Evolutionary conservation across 768 basidiomycete genomes (phyloP).

Genomic region (Mycena indigotica): DNA sequence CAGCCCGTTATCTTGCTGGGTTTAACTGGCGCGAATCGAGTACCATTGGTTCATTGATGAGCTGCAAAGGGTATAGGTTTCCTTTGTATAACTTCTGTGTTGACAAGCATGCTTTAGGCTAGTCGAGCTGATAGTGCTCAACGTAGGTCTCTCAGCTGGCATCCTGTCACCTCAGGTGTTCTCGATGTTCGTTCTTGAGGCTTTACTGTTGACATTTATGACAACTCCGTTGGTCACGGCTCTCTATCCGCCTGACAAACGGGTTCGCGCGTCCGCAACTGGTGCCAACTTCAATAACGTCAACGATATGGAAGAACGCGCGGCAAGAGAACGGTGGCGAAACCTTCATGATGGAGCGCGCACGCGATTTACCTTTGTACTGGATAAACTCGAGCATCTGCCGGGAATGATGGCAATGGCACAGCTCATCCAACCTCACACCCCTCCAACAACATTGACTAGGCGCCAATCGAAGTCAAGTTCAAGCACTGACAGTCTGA

Average conservation of each 20-base stretch:
- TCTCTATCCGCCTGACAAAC: slow-evolving; percentile 67
- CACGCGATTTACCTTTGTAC: slow-evolving; percentile 76
- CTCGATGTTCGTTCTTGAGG: slow-evolving; percentile 93
- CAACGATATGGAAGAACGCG: slow-evolving; percentile 37
- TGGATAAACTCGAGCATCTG: slow-evolving; percentile 89
- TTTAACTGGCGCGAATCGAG: slow-evolving; percentile 81
- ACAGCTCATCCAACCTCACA: slow-evolving; percentile 66
- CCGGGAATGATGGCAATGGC: slow-evolving; percentile 89
- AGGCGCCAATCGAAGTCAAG: slow-evolving; percentile 11
- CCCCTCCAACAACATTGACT: slow-evolving; percentile 8
- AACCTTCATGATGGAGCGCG: slow-evolving; percentile 38
- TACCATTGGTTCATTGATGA: slow-evolving; percentile 91
- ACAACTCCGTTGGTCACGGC: slow-evolving; percentile 74
- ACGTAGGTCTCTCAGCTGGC: slow-evolving; percentile 82
- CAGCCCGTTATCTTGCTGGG: slow-evolving; percentile 65
- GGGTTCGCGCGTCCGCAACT: slow-evolving; percentile 48
- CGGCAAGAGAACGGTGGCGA: slow-evolving; percentile 9
- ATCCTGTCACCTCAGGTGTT: slow-evolving; percentile 77
- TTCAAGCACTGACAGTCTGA: background rate
- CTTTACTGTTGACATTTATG: slow-evolving; percentile 79
- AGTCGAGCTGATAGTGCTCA: slow-evolving; percentile 94
- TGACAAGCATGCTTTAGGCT: slow-evolving; percentile 46
- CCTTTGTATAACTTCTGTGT: background rate
- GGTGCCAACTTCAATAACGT: slow-evolving; percentile 53
- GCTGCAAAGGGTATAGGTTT: slow-evolving; percentile 78